A percentile compares a stretch with the other conserved stretches of the same genome.
phyloP scores from a whole-genome alignment of 805 yeast species.

The Saccharomycopsis microspora region DNA sequence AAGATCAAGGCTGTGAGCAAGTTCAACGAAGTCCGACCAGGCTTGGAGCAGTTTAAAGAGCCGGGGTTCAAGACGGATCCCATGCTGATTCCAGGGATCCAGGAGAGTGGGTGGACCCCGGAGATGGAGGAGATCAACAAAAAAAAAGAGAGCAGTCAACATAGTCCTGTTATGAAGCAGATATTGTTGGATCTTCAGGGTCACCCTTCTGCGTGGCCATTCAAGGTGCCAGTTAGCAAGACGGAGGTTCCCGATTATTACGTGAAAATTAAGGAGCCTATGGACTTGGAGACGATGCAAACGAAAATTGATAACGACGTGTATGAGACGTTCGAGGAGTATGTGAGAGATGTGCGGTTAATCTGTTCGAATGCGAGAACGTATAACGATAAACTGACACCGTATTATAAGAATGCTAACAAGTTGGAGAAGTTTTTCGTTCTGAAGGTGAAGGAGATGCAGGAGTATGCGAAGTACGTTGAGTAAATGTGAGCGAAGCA shows the following conservation, averaged over 20 bases:
- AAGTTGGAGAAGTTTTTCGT: slow-evolving; percentile 85
- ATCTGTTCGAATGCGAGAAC: slow-evolving; percentile 85
- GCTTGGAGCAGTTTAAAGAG: slow-evolving; percentile 60
- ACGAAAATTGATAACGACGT: slow-evolving; percentile 83
- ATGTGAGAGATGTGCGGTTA: slow-evolving; percentile 76
- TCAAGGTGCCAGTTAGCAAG: slow-evolving; percentile 80
- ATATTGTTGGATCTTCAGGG: slow-evolving; percentile 79
- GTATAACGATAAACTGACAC: slow-evolving; percentile 88
- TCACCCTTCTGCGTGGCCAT: slow-evolving; percentile 98
- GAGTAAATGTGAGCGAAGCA: slow-evolving; percentile 1
- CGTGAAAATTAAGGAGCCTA: slow-evolving; percentile 93
- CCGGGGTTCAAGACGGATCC: slow-evolving; percentile 47
- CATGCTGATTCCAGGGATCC: slow-evolving; percentile 74
- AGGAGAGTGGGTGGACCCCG: slow-evolving; percentile 95
- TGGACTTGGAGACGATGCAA: slow-evolving; percentile 96
- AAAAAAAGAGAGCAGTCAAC: slow-evolving; percentile 89
- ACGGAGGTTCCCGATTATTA: slow-evolving; percentile 96
- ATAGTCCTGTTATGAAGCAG: slow-evolving; percentile 87
- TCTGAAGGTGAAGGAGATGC: slow-evolving; percentile 73
- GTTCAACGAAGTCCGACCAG: slow-evolving; percentile 74
- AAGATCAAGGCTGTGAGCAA: slow-evolving; percentile 73
- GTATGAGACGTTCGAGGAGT: slow-evolving; percentile 84
- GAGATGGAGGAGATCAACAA: slow-evolving; percentile 97
- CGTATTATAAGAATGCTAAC: slow-evolving; percentile 90
- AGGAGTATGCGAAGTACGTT: slow-evolving; percentile 48